Conservation (phyloP, 2,329 filamentous ascomycete species). For the Didymosphaeria variabile region DNA sequence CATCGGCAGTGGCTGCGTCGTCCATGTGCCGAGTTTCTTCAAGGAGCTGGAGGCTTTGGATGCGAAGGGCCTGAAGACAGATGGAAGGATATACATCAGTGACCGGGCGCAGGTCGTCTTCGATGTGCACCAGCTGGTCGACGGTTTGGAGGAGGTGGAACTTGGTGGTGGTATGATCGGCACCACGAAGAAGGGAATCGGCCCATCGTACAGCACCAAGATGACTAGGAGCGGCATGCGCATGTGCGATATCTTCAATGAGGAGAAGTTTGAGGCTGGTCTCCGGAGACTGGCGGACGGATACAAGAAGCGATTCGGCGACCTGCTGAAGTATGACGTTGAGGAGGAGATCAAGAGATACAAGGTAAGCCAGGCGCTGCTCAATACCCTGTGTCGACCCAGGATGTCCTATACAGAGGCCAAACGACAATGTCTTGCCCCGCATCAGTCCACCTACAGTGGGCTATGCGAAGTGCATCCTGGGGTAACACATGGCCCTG, state of each 20-base stretch:
- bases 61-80: constrained; percentile 67
- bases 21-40: constrained; percentile 74
- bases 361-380: constrained; percentile 53
- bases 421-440: too few species aligned
- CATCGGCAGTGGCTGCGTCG: constrained; percentile 72
- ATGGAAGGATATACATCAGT: constrained; percentile 69
- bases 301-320: constrained; percentile 75
- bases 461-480: too few species aligned
- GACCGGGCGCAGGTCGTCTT: constrained; percentile 72
- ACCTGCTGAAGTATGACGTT: constrained; percentile 71
- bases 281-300: constrained; percentile 68
- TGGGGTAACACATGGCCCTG: not conserved
- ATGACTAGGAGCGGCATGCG: constrained; percentile 72
- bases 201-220: constrained; percentile 70
- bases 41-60: constrained; percentile 69
- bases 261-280: constrained; percentile 71
- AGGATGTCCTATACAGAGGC: too few species aligned
- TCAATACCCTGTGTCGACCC: not conserved
- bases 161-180: constrained; percentile 36
- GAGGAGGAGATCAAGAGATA: constrained; percentile 74
- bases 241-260: constrained; percentile 73
- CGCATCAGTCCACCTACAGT: too few species aligned
- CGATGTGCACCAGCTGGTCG: constrained; percentile 72
- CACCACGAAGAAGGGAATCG: constrained; percentile 22
- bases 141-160: constrained; percentile 71